Evolutionary conservation across 2,329 filamentous ascomycete species (phyloP).

Genomic region (Monosporascus sp.): DNA sequence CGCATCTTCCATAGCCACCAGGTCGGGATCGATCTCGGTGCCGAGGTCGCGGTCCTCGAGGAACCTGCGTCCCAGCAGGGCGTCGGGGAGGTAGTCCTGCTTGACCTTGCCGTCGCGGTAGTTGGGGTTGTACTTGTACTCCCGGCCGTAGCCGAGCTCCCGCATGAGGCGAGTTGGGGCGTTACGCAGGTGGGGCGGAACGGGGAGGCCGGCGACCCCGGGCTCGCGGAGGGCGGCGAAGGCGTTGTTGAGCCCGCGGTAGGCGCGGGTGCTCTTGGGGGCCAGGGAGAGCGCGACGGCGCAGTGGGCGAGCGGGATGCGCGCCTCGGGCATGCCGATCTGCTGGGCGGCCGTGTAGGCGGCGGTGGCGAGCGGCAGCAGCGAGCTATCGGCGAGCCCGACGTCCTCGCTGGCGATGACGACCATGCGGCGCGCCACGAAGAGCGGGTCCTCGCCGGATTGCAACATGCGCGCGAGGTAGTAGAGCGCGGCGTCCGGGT

Average conservation of each 20-base stretch:
- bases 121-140: slow-evolving; percentile 96
- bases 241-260: slow-evolving; percentile 76
- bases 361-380: slow-evolving; percentile 79
- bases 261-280: slow-evolving; percentile 82
- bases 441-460: slow-evolving; percentile 88
- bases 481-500: slow-evolving; percentile 85
- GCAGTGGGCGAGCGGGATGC: slow-evolving; percentile 86
- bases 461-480: slow-evolving; percentile 95
- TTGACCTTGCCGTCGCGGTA: slow-evolving; percentile 75
- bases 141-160: slow-evolving; percentile 81
- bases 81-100: slow-evolving; percentile 87
- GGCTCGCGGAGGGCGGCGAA: slow-evolving; percentile 76
- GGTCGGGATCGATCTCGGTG: slow-evolving; percentile 67
- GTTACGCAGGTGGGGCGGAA: slow-evolving; percentile 85
- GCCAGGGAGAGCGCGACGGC: slow-evolving; percentile 75
- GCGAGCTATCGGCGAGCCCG: slow-evolving; percentile 78
- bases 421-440: slow-evolving; percentile 86
- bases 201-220: slow-evolving; percentile 72
- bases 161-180: slow-evolving; percentile 91
- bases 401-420: slow-evolving; percentile 94
- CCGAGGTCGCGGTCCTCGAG: slow-evolving; percentile 78
- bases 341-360: slow-evolving; percentile 86
- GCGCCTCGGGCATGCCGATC: slow-evolving; percentile 90
- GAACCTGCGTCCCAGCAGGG: slow-evolving; percentile 65
- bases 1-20: slow-evolving; percentile 42